Conservation (phyloP, 805 yeast genomes). For the Schwanniomyces sp. region DNA sequence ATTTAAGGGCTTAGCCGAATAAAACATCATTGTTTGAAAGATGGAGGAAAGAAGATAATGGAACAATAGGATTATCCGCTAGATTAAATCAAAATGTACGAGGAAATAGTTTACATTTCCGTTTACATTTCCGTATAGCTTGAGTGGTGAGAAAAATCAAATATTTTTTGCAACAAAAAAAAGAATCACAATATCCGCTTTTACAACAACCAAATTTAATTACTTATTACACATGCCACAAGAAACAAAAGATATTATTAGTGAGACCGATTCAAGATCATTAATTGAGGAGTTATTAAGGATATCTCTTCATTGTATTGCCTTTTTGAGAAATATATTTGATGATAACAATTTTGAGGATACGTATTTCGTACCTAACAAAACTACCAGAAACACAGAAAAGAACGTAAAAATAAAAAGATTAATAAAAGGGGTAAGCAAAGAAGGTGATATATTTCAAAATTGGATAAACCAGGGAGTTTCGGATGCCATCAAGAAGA, state of each 20-base stretch:
- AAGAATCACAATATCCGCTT: background rate
- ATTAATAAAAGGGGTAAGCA: conserved; percentile 44
- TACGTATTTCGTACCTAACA: conserved; percentile 40
- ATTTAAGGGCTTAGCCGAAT: too few species aligned
- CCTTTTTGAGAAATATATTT: conserved; percentile 57
- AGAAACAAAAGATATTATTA: background rate
- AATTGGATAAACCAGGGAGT: conserved; percentile 57
- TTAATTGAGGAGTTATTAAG: conserved; percentile 48
- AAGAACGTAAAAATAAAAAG: conserved; percentile 47
- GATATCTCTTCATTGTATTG: conserved; percentile 57
- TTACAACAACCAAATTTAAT: background rate
- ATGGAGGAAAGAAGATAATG: too few species aligned
- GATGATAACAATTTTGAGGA: conserved; percentile 55
- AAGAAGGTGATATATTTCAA: conserved; percentile 48
- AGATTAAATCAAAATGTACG: too few species aligned
- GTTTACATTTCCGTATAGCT: too few species aligned
- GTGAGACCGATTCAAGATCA: conserved; percentile 3
- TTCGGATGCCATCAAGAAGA: conserved; percentile 41
- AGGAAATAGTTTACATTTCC: too few species aligned
- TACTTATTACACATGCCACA: background rate
- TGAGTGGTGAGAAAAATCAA: too few species aligned
- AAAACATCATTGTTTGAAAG: too few species aligned
- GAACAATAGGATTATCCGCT: too few species aligned
- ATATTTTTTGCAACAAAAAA: background rate
- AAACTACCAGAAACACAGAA: conserved; percentile 20